Percentiles rank a stretch among this genome's conserved stretches.
Conservation (phyloP, 2,329 filamentous ascomycete genomes). For the Penicillium sclerotigenum region DNA sequence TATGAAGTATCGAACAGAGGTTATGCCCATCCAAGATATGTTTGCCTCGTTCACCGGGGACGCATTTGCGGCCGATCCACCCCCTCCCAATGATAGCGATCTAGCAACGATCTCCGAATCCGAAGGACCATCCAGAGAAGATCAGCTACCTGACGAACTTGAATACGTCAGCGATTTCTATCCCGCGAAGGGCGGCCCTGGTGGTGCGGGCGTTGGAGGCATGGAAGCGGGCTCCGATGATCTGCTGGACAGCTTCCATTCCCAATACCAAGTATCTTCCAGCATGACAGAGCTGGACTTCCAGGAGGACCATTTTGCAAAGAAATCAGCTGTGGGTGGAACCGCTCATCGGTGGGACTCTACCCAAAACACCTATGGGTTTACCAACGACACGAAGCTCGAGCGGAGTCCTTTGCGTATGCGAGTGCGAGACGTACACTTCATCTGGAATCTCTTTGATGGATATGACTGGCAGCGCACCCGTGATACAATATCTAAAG, state of each 20-base stretch:
- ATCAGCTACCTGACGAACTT: conserved; percentile 39
- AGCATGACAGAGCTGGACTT: conserved; percentile 66
- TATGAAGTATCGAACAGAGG: conserved; percentile 80
- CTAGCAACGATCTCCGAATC: conserved; percentile 51
- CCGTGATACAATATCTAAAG: conserved; percentile 78
- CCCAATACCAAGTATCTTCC: conserved; percentile 53
- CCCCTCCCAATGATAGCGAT: conserved; percentile 26
- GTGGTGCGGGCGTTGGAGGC: conserved; percentile 42
- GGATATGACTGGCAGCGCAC: conserved; percentile 95
- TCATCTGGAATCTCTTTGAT: conserved; percentile 98
- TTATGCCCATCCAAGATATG: conserved; percentile 82
- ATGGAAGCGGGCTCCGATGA: conserved; percentile 33
- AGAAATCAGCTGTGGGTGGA: conserved; percentile 58
- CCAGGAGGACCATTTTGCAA: conserved; percentile 73
- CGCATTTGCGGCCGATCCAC: conserved; percentile 57
- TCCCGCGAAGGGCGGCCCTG: conserved; percentile 41
- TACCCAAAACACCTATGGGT: conserved; percentile 68
- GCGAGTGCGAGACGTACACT: conserved; percentile 77
- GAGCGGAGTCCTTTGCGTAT: conserved; percentile 70
- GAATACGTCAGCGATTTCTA: conserved; percentile 58
- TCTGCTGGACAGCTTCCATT: conserved; percentile 52
- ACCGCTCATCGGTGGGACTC: conserved; percentile 80
- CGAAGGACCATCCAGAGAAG: conserved; percentile 38
- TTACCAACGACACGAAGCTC: conserved; percentile 59
- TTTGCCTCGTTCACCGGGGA: conserved; percentile 87